Evolutionary conservation across 225 moss, liverwort and hornwort genomes (phyloP), one percentile per base, ranked within the genome.

Genomic region (Neckera pumila): DNA sequence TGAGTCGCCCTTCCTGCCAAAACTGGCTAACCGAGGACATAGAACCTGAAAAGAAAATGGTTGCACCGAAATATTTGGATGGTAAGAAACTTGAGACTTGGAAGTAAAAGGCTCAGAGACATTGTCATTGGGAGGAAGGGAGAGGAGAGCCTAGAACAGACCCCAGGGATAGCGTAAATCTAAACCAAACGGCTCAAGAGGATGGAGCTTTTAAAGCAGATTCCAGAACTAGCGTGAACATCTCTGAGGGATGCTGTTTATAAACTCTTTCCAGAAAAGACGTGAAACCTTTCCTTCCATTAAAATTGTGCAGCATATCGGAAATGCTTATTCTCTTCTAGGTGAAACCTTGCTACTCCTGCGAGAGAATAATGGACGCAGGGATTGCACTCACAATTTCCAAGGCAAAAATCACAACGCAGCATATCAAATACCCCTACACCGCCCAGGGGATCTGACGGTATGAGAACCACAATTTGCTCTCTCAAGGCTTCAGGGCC

Each of bases 401-500:
- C 89, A 89, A 90, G 92, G 89, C 92, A 85, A 92, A 89, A 90
- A 91, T 91, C 87, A 92, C 94, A 94, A 91, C 91, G 91, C 94
- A 91, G 91, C 84, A 89, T 90, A 90, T 87, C 87, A 74, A 74
- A 79, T 81, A 78, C 75, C 86, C 82, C 86, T 85, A 87, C 80
- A 86, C 66, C 91, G 89, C 76, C 85, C 83, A 77, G 84, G 86
- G 89, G 54, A 82, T 80, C 87, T 90, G 87, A 87, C 76, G 88
- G 80, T 63, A 71, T 76, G 78, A 84, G 87, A 87, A 84, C 64
- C 75, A 86, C 57, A 88, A 84, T 82, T 70, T 43, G 78, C 53
- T 87, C 79, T 80, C 75, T 91, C 94, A 98, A 92, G 98, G 98
- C 92, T 98, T 98, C 87, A 98, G 92, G 69, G 96, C 98, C 90